These are phyloP conservation scores for Blastobotrys parvus DNA, from an alignment of 805 yeast genomes.

Conservation along the genomic window DNA sequence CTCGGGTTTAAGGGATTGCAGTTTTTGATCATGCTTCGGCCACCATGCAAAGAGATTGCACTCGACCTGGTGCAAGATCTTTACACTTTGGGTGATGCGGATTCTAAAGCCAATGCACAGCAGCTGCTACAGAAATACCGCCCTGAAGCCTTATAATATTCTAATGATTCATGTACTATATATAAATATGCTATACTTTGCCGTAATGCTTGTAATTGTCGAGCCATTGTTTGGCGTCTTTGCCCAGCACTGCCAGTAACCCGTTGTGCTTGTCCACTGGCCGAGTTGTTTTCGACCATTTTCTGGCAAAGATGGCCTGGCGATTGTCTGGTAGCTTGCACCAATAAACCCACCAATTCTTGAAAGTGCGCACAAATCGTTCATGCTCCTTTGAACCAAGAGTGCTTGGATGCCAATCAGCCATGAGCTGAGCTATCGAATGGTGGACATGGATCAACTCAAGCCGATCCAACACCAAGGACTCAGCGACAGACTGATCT, in stretches of 20 bases:
- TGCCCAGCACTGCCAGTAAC: conserved; percentile 20
- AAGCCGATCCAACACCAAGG: conserved; percentile 6
- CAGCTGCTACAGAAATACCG: conserved; percentile 24
- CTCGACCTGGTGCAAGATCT: conserved; percentile 29
- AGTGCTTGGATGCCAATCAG: conserved; percentile 1
- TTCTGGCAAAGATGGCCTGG: conserved; percentile 19
- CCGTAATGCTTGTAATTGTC: conserved; percentile 19
- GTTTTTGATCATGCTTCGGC: conserved; percentile 76
- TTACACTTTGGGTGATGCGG: conserved; percentile 18
- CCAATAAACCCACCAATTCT: conserved; percentile 25
- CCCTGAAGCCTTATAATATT: conserved; percentile 9
- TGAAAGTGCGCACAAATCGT: conserved; percentile 17
- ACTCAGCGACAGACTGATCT: conserved; percentile 11
- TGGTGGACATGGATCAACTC: conserved; percentile 18
- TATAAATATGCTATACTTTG: conserved; percentile 2
- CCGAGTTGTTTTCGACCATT: conserved; percentile 11
- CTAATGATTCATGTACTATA: too few relatives aligned
- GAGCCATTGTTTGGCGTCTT: conserved; percentile 22
- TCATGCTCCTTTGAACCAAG: conserved; percentile 11
- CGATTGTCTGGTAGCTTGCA: conserved; percentile 14
- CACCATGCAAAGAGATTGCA: conserved; percentile 57
- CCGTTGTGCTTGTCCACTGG: conserved; percentile 11
- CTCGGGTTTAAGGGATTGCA: conserved; percentile 79
- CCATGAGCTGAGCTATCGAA: conserved; percentile 7
- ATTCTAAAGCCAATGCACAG: conserved; percentile 13